Base-by-base conservation (phyloP, 2,329 filamentous ascomycete species). In the Decorospora gaudefroyi region DNA sequence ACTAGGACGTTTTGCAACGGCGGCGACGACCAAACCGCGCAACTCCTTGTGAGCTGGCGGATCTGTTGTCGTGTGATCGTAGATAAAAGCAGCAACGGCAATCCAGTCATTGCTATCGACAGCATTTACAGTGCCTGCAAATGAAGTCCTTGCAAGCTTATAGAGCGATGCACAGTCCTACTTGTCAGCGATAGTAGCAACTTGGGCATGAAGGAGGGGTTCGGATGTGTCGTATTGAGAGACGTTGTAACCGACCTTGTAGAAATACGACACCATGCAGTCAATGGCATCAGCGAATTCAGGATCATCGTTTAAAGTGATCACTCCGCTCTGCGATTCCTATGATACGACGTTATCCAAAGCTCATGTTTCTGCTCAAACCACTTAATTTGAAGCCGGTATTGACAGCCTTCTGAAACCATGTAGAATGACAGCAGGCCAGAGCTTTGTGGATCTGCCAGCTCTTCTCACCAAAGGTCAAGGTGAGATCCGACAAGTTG, bases 241-340 rank as follows among this genome's bases (percentile, higher is more conserved):
- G 15, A 28, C 39, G 27, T 15, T 29, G 36, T 55, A 59, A 30
- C 15, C 34, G 10, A 49, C 56, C 12, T 50, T 34, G 34, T 59
- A 59, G 41, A 59, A 53, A 30, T 55, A 59, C 26, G 49, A 53
- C 30, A 61, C 51, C 55, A 61, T 59, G 48, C 57, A 61, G 29
- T 55, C 53, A 29, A 61, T 43, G 8, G 55, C 51, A 52, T 57
- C 21, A 32, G 43, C 39, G 19, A 49, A 57, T 32, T 52, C 46
- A 31, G 46, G 35, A 26, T 55, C 46, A 45, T 61, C 50, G 2
- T 57, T 26, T 19, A 59, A 35, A 19, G 39, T 52, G 19, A 61
- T 46, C 12, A 38, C 44, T 48, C 49, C 45, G 29, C 44, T 58
- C 9, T 42, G 10, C 17, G 46, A 28, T 38, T 60, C 54, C 54